Conservation (phyloP, 2,329 filamentous ascomycete species). For the Byssochlamys sp. region DNA sequence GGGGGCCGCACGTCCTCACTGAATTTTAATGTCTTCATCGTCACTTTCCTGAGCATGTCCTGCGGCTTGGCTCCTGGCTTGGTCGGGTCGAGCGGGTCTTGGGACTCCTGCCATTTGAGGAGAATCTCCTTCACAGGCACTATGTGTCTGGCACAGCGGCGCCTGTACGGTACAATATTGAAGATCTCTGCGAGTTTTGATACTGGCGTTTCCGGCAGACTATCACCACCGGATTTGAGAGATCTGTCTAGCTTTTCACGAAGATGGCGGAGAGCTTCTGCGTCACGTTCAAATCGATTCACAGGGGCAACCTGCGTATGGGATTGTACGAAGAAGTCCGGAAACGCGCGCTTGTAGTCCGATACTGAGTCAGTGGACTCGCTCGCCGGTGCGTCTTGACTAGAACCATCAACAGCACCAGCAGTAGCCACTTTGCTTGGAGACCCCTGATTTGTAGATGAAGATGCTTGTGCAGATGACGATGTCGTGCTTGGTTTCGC, state of each 20-base stretch:
- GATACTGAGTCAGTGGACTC: slow-evolving; percentile 26
- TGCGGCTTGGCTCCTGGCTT: slow-evolving; percentile 20
- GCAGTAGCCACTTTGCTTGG: slow-evolving; percentile 6
- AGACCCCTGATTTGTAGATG: slow-evolving; percentile 13
- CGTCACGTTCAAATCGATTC: slow-evolving; percentile 48
- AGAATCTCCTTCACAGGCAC: slow-evolving; percentile 52
- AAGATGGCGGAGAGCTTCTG: slow-evolving; percentile 48
- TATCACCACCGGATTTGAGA: slow-evolving; percentile 12
- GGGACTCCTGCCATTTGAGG: slow-evolving; percentile 42
- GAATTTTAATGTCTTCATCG: slow-evolving; percentile 52
- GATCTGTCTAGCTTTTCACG: slow-evolving; percentile 39
- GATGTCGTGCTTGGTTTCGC: slow-evolving; percentile 27
- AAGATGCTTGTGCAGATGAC: slow-evolving; percentile 9
- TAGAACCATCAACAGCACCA: slow-evolving; percentile 3
- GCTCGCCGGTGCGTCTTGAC: slow-evolving; percentile 7
- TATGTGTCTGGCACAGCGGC: slow-evolving; percentile 22
- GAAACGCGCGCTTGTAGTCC: slow-evolving; percentile 62
- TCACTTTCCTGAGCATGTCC: slow-evolving; percentile 38
- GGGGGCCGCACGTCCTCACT: slow-evolving; percentile 54
- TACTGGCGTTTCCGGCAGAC: slow-evolving; percentile 5
- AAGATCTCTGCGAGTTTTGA: slow-evolving; percentile 30
- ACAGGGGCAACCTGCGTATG: slow-evolving; percentile 59
- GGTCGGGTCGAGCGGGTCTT: slow-evolving; percentile 25
- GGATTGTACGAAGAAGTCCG: slow-evolving; percentile 69
- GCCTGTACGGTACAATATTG: slow-evolving; percentile 28